A percentile compares a stretch with the other conserved stretches of the same genome.
Conservation (phyloP, 352 stramenopile species). For the Peronosclerospora sorghi region DNA sequence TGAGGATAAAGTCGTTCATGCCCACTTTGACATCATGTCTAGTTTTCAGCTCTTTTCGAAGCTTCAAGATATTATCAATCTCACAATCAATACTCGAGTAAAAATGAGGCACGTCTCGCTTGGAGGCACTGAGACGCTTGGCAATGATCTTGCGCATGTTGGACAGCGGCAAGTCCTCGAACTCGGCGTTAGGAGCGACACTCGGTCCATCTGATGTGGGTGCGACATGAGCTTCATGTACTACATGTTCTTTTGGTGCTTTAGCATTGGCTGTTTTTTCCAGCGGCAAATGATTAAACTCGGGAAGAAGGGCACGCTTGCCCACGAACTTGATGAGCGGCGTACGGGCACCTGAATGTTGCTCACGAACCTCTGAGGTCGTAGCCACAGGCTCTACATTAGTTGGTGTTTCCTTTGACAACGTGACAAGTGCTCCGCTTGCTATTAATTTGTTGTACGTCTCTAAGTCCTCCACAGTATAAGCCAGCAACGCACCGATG, state of each 20-base stretch:
- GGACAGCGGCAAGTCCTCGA: slow-evolving; percentile 78
- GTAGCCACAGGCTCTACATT: neutral
- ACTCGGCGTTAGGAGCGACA: slow-evolving; percentile 28
- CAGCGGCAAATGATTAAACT: slow-evolving; percentile 25
- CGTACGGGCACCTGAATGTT: slow-evolving; percentile 17
- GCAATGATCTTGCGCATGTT: slow-evolving; percentile 99
- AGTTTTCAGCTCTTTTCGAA: slow-evolving; percentile 90
- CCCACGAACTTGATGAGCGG: slow-evolving; percentile 81
- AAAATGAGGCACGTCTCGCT: slow-evolving; percentile 93
- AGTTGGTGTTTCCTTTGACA: slow-evolving; percentile 14
- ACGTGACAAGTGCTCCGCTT: slow-evolving; percentile 41
- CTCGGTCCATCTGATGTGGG: neutral
- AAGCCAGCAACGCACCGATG: slow-evolving; percentile 88
- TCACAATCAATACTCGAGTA: slow-evolving; percentile 95
- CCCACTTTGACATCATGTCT: slow-evolving; percentile 94
- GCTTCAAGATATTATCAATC: slow-evolving; percentile 82
- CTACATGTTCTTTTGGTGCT: neutral
- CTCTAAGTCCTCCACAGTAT: slow-evolving; percentile 90
- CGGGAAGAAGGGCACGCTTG: slow-evolving; percentile 58
- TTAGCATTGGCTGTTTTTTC: neutral
- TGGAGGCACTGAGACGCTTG: slow-evolving; percentile 94
- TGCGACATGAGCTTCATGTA: slow-evolving; percentile 4
- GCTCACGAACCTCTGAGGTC: neutral
- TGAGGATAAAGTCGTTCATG: slow-evolving; percentile 99
- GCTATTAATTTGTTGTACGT: slow-evolving; percentile 48